A percentile compares a stretch with the other conserved stretches of the same genome.
Evolutionary conservation across 2,329 filamentous ascomycete genomes (phyloP).

Genomic region (Diaporthe capsici): DNA sequence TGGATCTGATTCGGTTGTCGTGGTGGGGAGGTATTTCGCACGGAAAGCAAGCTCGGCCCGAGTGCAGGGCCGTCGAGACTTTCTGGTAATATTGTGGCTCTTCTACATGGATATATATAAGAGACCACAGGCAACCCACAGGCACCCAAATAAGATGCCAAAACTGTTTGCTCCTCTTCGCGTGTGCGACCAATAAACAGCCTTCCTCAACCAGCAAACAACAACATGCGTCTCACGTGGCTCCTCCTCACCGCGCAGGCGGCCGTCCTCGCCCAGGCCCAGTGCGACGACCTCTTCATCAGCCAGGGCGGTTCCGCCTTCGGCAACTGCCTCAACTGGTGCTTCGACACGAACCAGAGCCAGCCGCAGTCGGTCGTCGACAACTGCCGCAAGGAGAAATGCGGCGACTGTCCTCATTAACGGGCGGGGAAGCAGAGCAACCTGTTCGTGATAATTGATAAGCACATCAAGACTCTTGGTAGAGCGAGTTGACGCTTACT

Average conservation of each 20-base stretch:
- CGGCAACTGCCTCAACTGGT: slow-evolving; percentile 6
- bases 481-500: background rate
- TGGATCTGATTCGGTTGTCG: background rate
- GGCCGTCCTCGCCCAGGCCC: background rate
- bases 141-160: background rate
- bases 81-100: background rate
- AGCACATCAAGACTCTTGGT: background rate
- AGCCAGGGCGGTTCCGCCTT: background rate
- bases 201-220: background rate
- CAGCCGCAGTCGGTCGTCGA: background rate
- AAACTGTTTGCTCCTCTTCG: background rate
- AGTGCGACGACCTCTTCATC: background rate
- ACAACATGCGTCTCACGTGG: background rate
- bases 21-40: background rate
- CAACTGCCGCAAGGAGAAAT: background rate
- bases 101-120: background rate
- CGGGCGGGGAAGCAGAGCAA: background rate
- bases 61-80: background rate
- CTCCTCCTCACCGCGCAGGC: background rate
- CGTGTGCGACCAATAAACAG: background rate
- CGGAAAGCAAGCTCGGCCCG: background rate
- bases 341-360: background rate
- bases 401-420: background rate
- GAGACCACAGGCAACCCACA: background rate
- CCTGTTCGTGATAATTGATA: background rate